phyloP scores from a whole-genome alignment of 1,139 yeast species.

The Ogataea hybrid region DNA sequence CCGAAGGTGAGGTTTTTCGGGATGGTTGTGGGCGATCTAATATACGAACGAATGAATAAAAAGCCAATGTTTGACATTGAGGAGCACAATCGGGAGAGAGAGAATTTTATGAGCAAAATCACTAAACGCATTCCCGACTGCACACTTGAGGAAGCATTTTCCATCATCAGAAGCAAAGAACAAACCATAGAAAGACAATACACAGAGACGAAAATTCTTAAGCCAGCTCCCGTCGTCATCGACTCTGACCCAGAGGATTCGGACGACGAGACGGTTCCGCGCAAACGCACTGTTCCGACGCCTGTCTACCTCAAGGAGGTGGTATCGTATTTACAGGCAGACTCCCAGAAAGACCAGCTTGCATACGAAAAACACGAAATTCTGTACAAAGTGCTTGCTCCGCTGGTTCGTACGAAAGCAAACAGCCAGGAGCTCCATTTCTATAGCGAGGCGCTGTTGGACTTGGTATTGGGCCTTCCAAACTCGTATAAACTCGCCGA shows the following conservation, averaged over 20 bases:
- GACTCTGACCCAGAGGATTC: constrained; percentile 43
- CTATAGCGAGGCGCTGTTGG: constrained; percentile 47
- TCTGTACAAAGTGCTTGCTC: constrained; percentile 55
- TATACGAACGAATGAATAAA: constrained; percentile 19
- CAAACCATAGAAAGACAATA: no score
- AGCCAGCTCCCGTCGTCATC: constrained; percentile 3
- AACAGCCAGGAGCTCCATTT: constrained; percentile 55
- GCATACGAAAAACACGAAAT: constrained; percentile 51
- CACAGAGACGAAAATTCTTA: no score
- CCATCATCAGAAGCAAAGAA: no score
- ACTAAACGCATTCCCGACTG: not conserved
- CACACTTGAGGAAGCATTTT: no score
- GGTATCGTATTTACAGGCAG: constrained; percentile 49
- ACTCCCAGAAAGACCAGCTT: constrained; percentile 38
- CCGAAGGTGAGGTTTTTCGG: constrained; percentile 26
- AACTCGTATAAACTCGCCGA: constrained; percentile 48
- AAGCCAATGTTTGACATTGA: constrained; percentile 28
- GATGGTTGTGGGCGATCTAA: constrained; percentile 31
- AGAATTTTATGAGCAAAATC: constrained; percentile 12
- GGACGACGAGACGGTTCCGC: constrained; percentile 44
- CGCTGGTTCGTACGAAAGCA: constrained; percentile 52
- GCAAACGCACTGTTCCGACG: constrained; percentile 37
- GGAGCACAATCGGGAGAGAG: constrained; percentile 14
- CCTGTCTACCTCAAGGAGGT: constrained; percentile 67
- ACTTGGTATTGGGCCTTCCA: constrained; percentile 44